These are phyloP conservation scores for Sclerotinia minor DNA, from an alignment of 2,329 filamentous ascomycete genomes.

Conservation along the genomic window DNA sequence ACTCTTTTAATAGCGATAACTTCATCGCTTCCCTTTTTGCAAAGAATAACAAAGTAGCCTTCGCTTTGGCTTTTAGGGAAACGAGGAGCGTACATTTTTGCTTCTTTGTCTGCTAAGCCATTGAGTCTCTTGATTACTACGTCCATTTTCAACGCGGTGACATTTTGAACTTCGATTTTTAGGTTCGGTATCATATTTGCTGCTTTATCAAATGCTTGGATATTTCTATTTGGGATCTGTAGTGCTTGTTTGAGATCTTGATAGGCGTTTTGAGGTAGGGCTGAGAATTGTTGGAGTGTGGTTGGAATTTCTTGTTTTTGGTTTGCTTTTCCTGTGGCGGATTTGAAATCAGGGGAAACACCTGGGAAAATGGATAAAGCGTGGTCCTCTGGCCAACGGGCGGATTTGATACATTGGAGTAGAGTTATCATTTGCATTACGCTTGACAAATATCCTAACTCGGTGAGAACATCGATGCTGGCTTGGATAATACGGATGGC, in stretches of 20 bases:
- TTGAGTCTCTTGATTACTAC: constrained; percentile 69
- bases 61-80: constrained; percentile 96
- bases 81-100: constrained; percentile 78
- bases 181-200: constrained; percentile 69
- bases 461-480: constrained; percentile 87
- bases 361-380: constrained; percentile 79
- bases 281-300: constrained; percentile 41
- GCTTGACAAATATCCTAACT: constrained; percentile 78
- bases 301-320: constrained; percentile 38
- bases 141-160: constrained; percentile 63
- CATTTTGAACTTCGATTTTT: constrained; percentile 57
- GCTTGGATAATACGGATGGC: constrained; percentile 96
- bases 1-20: constrained; percentile 84
- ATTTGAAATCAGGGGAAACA: constrained; percentile 48
- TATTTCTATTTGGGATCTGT: constrained; percentile 53
- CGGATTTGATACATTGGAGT: constrained; percentile 89
- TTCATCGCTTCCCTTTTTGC: constrained; percentile 67
- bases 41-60: constrained; percentile 84
- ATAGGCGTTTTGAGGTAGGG: constrained; percentile 38
- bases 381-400: constrained; percentile 83
- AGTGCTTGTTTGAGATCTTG: constrained; percentile 52
- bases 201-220: constrained; percentile 53
- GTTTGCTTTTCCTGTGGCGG: constrained; percentile 9
- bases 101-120: constrained; percentile 61
- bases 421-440: constrained; percentile 80